Evolutionary conservation across 2,329 filamentous ascomycete genomes (phyloP), one percentile per base, ranked within the genome.

Genomic region (Calonectria pteridis): DNA sequence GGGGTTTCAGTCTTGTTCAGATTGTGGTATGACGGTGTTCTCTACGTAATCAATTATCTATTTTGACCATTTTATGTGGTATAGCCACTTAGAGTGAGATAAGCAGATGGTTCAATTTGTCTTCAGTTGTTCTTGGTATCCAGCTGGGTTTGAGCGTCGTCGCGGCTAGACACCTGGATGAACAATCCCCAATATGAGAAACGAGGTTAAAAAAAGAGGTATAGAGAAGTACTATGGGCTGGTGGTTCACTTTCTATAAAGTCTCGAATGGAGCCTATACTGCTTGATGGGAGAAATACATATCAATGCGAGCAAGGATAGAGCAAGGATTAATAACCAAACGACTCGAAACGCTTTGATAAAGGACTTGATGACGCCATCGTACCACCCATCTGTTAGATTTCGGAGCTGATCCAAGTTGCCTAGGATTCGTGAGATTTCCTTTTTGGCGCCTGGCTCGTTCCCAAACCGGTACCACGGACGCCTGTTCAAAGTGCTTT

Each of bases 261-360:
- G 58, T 9, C 58, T 63, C 14, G 58, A 2, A 35, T 63, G 50
- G 9, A 74, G 72, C 13, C 35, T 71, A 14, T 75, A 35, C 35
- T 71, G 51, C 2, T 76, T 68, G 2, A 75, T 71, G 2, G 66
- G 73, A 0, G 53, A 62, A 14, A 76, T 70, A 1, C 14, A 43
- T 11, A 75, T 33, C 5, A 75, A 37, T 1, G 63, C 55, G 18
- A 75, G 23, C 5, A 76, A 6, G 6, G 73, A 67, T 66, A 53
- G 63, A 16, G 7, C 26, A 28, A 63, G 23, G 11, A 46, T 46
- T 7, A 73, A n/a, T 0, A 66, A 16, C 74, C 74, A 75, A 4
- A 76, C 74, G 20, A 59, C 28, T 2, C 33, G 31, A 18, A 75
- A 76, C n/a, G 74, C 46, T 14, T 67, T 35, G 0, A 71, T 58